Evolutionary conservation across 176 grass and related monocot genomes (phyloP), one percentile per base, ranked within the genome.

Genomic region (Echinochloa phyllopogon): DNA sequence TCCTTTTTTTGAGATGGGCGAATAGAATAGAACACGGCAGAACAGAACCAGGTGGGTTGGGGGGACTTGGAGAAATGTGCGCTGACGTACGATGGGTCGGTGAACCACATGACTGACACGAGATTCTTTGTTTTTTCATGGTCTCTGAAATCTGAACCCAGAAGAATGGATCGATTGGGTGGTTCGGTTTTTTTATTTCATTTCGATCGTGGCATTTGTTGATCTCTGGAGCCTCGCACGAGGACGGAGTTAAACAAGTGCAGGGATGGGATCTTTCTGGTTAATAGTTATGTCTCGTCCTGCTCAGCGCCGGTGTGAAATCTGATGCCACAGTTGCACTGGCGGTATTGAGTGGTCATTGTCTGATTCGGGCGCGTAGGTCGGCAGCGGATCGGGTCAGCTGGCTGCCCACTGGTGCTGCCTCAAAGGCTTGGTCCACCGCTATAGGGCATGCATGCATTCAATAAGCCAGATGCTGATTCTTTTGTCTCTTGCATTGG

Each of bases 81-180:
- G 76, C 65, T n/a, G 53, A 53, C 75, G 37, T 55, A 79, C 12
- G 66, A 52, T 61, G 55, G 70, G 77, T 42, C 59, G 77, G 69
- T 86, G 84, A 44, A 42, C 50, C 10, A 37, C 40, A 21, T 37
- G 69, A 52, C n/a, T 69, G 8, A 1, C 60, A 33, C 7, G 60
- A 15, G 67, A 23, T 71, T 47, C 42, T 8, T 70, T 40, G 12
- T 64, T 45, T 38, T 64, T 12, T 45, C 60, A 23, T 47, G 75
- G 58, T 21, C 27, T 49, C 77, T 37, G 17, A 73, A 47, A 23
- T 8, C 36, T 60, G 41, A 73, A 37, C 17, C 23, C 15, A n/a
- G n/a, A 21, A 7, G 8, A 15, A 36, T n/a, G 8, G 24, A 74
- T 47, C 14, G 18, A 50, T 55, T 3, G 45, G n/a, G 7, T 24